Conservation (phyloP, 805 yeast species). For the Nakazawaea molendinolei region DNA sequence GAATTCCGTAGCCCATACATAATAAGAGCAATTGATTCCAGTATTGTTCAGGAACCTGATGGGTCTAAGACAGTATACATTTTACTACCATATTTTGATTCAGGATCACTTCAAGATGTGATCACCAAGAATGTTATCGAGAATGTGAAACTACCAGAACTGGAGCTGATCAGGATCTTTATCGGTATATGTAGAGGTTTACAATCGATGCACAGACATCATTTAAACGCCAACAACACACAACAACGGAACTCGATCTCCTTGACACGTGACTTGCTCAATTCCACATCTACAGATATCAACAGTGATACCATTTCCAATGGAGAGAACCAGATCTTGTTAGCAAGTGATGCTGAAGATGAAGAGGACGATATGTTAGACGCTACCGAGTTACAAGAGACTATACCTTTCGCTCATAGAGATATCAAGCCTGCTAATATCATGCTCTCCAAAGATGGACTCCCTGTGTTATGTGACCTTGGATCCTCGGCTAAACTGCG, state of each 20-base stretch:
- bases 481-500: slow-evolving; percentile 74
- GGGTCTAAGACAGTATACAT: slow-evolving; percentile 78
- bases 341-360: slow-evolving; percentile 21
- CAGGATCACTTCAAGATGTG: slow-evolving; percentile 76
- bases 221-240: slow-evolving; percentile 21
- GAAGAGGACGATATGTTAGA: slow-evolving; percentile 27
- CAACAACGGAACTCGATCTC: slow-evolving; percentile 13
- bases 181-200: slow-evolving; percentile 72
- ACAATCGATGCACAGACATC: slow-evolving; percentile 66
- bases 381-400: slow-evolving; percentile 46
- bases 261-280: slow-evolving; percentile 12
- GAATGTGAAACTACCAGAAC: slow-evolving; percentile 47
- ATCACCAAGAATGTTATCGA: slow-evolving; percentile 59
- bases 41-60: slow-evolving; percentile 64
- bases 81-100: slow-evolving; percentile 68
- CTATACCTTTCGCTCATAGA: slow-evolving; percentile 72
- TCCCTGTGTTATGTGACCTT: slow-evolving; percentile 76
- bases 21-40: slow-evolving; percentile 63
- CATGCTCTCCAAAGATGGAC: slow-evolving; percentile 67
- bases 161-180: slow-evolving; percentile 54
- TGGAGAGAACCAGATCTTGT: slow-evolving; percentile 13
- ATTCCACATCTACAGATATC: slow-evolving; percentile 3
- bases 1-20: slow-evolving; percentile 65
- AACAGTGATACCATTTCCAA: slow-evolving; percentile 10
- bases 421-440: slow-evolving; percentile 89